A percentile compares a stretch with the other conserved stretches of the same genome.
phyloP scores from a whole-genome alignment of 768 basidiomycete genomes.

The Rhizopogon vesiculosus region DNA sequence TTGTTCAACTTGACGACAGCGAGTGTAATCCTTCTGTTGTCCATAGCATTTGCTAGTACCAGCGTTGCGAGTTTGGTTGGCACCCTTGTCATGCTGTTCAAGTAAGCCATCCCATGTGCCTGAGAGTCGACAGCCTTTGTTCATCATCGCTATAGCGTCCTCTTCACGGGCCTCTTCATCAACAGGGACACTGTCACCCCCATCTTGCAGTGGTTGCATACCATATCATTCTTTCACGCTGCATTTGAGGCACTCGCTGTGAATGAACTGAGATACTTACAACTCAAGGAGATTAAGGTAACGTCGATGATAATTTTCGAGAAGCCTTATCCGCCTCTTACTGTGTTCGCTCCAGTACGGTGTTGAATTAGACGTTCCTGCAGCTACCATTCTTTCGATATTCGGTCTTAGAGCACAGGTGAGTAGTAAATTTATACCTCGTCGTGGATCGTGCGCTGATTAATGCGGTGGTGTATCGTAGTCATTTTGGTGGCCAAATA shows the following conservation, averaged over 20 bases:
- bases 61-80: slow-evolving; percentile 93
- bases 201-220: slow-evolving; percentile 81
- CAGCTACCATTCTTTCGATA: slow-evolving; percentile 89
- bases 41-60: slow-evolving; percentile 81
- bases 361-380: slow-evolving; percentile 93
- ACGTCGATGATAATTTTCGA: slow-evolving; percentile 14
- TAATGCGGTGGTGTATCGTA: slow-evolving; percentile 16
- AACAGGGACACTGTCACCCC: slow-evolving; percentile 82
- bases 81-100: slow-evolving; percentile 96
- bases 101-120: slow-evolving; percentile 51
- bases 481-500: slow-evolving; percentile 99
- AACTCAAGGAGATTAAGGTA: slow-evolving; percentile 87
- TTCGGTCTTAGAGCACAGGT: slow-evolving; percentile 91
- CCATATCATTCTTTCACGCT: slow-evolving; percentile 96
- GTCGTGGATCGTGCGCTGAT: not conserved
- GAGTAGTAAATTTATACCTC: slow-evolving; percentile 8
- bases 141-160: slow-evolving; percentile 47
- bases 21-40: slow-evolving; percentile 85
- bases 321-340: not conserved
- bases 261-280: slow-evolving; percentile 92
- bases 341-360: slow-evolving; percentile 62
- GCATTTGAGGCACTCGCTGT: slow-evolving; percentile 98
- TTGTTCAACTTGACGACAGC: slow-evolving; percentile 97
- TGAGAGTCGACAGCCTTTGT: slow-evolving; percentile 6
- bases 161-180: slow-evolving; percentile 94